phyloP scores from a whole-genome alignment of 1,284 basidiomycete genomes.

The Trichosporon asahii region DNA sequence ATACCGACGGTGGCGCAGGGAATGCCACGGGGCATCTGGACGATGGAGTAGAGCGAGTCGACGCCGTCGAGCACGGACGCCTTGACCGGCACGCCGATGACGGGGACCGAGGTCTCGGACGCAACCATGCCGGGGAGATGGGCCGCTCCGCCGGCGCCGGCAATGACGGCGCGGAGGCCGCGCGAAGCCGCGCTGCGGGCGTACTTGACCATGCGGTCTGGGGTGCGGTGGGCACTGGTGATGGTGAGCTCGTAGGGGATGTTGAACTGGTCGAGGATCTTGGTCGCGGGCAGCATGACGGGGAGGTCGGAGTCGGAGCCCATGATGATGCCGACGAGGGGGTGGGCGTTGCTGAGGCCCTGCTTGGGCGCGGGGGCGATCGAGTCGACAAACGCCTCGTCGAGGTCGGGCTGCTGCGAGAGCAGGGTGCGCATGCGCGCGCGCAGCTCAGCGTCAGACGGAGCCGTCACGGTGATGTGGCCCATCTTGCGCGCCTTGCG shows the following conservation, averaged over 20 bases:
- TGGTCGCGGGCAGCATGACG: constrained; percentile 84
- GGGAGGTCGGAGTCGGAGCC: constrained; percentile 97
- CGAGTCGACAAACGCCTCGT: constrained; percentile 54
- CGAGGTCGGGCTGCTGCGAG: constrained; percentile 60
- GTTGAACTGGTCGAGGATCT: constrained; percentile 73
- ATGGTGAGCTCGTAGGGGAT: constrained; percentile 93
- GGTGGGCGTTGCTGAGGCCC: constrained; percentile 60
- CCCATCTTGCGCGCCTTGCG: constrained; percentile 96
- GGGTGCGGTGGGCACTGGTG: constrained; percentile 94
- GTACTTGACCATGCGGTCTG: constrained; percentile 79
- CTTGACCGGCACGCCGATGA: constrained; percentile 96
- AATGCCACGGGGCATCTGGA: constrained; percentile 99
- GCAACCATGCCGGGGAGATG: constrained; percentile 99
- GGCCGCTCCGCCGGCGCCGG: constrained; percentile 94
- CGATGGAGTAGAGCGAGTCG: constrained; percentile 92
- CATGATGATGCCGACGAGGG: constrained; percentile 95
- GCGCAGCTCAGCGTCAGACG: constrained; percentile 73
- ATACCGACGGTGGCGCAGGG: constrained; percentile 97
- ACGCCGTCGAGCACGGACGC: constrained; percentile 92
- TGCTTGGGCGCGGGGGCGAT: constrained; percentile 57
- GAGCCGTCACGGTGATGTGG: constrained; percentile 86
- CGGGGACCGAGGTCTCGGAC: constrained; percentile 84
- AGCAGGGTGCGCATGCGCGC: constrained; percentile 69
- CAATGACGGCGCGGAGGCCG: constrained; percentile 77
- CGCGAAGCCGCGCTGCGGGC: constrained; percentile 71